Evolutionary conservation across 169 alveolate genomes (phyloP).

Genomic region (Babesia bigemina): DNA sequence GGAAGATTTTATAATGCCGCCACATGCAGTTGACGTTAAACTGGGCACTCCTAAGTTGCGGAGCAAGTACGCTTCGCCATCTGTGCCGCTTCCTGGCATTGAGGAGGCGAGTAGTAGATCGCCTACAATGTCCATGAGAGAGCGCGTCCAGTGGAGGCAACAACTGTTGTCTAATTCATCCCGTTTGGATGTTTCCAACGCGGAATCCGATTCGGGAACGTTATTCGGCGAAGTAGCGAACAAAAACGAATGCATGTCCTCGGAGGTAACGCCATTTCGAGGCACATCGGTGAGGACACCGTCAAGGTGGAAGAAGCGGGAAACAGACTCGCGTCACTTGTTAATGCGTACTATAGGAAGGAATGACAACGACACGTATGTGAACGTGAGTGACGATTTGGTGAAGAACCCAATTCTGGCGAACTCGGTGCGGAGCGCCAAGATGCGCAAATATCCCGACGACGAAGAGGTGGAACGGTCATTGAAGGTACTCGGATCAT

Average conservation of each 20-base stretch:
- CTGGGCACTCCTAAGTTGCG: slow-evolving; percentile 5
- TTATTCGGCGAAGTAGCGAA: background rate
- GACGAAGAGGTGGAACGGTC: slow-evolving; percentile 40
- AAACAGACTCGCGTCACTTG: background rate
- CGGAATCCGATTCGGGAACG: background rate
- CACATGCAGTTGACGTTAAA: background rate
- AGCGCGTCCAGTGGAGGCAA: slow-evolving; percentile 15
- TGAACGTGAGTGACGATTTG: slow-evolving; percentile 51
- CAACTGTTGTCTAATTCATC: background rate
- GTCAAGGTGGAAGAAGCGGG: background rate
- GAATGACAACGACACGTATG: slow-evolving; percentile 16
- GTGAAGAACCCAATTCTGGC: slow-evolving; percentile 57
- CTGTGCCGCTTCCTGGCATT: background rate
- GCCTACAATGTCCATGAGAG: slow-evolving; percentile 12
- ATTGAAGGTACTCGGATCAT: slow-evolving; percentile 28
- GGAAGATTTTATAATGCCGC: background rate
- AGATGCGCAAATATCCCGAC: slow-evolving; percentile 29
- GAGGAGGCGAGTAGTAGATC: slow-evolving; percentile 1
- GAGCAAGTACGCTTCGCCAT: background rate
- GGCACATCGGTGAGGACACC: slow-evolving; percentile 6
- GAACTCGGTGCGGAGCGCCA: slow-evolving; percentile 41
- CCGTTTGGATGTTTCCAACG: background rate
- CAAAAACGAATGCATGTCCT: background rate
- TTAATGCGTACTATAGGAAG: background rate
- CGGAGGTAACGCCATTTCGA: background rate